Evolutionary conservation across 2,329 filamentous ascomycete genomes (phyloP).

Genomic region (Lachnellula subtilissima): DNA sequence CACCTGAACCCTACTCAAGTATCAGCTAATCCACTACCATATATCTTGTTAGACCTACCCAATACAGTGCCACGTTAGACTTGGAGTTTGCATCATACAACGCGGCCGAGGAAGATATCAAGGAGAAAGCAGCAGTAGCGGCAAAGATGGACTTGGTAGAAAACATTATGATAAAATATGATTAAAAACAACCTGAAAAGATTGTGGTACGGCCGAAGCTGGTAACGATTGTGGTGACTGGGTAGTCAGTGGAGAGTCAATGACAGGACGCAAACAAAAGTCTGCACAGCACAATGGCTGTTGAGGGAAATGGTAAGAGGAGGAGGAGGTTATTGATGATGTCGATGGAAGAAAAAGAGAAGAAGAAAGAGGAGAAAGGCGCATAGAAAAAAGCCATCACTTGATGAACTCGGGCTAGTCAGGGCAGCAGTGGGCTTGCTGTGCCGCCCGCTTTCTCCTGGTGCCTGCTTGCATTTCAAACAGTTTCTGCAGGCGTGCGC

Average conservation of each 20-base stretch:
- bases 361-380: constrained; percentile 10
- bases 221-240: constrained; percentile 26
- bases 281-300: constrained; percentile 26
- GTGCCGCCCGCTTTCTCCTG: neutral
- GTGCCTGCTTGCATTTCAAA: neutral
- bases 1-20: constrained; percentile 36
- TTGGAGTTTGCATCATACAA: constrained; percentile 32
- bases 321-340: constrained; percentile 15
- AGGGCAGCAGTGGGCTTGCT: neutral
- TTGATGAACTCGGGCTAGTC: constrained; percentile 10
- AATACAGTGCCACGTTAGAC: constrained; percentile 40
- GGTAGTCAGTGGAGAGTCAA: constrained; percentile 25
- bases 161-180: constrained; percentile 27
- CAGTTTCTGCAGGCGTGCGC: neutral
- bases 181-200: constrained; percentile 22
- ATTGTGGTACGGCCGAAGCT: constrained; percentile 27
- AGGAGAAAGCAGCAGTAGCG: constrained; percentile 24
- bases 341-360: constrained; percentile 14
- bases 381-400: constrained; percentile 15
- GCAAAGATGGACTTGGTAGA: constrained; percentile 23
- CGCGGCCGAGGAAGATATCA: constrained; percentile 22
- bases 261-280: constrained; percentile 32
- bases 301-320: constrained; percentile 10
- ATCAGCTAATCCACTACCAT: neutral
- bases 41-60: constrained; percentile 28